These are phyloP conservation scores for Exophiala spinifera DNA, from an alignment of 2,329 filamentous ascomycete species.

Conservation along the genomic window DNA sequence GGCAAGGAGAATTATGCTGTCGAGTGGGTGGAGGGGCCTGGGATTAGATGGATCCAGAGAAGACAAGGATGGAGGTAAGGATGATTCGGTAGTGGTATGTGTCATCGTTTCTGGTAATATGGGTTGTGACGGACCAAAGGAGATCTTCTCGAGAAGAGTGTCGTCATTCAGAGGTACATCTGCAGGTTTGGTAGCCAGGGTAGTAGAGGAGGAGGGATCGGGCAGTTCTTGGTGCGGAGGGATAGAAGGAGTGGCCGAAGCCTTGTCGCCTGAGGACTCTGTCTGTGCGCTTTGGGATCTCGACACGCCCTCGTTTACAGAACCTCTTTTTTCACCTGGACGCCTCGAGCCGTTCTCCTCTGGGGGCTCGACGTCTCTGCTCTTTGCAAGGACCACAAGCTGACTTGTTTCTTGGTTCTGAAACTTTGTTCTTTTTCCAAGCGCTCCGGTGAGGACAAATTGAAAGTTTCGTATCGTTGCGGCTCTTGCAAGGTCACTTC, in stretches of 20 bases:
- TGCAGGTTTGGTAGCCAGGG: slow-evolving; percentile 52
- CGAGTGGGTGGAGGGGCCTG: slow-evolving; percentile 74
- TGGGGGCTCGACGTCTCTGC: slow-evolving; percentile 45
- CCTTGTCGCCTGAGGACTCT: no score
- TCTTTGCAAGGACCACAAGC: slow-evolving; percentile 84
- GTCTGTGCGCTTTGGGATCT: no score
- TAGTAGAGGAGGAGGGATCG: not conserved
- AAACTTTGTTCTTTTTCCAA: slow-evolving; percentile 63
- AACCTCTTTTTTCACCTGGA: not conserved
- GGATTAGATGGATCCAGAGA: slow-evolving; percentile 73
- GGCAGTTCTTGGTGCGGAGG: no score
- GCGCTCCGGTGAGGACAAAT: slow-evolving; percentile 77
- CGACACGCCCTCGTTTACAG: not conserved
- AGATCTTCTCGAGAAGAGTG: slow-evolving; percentile 82
- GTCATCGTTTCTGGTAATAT: slow-evolving; percentile 16
- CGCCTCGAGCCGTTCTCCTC: not conserved
- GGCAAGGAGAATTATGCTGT: slow-evolving; percentile 81
- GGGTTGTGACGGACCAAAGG: slow-evolving; percentile 54
- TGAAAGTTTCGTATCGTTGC: slow-evolving; percentile 65
- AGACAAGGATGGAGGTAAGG: slow-evolving; percentile 60
- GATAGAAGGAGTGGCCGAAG: no score
- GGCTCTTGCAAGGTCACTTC: slow-evolving; percentile 67
- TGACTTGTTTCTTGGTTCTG: slow-evolving; percentile 63
- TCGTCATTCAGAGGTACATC: slow-evolving; percentile 84
- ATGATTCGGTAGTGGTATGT: slow-evolving; percentile 42